phyloP scores from a whole-genome alignment of 495 filamentous ascomycete species.

The Tuber brumale region DNA sequence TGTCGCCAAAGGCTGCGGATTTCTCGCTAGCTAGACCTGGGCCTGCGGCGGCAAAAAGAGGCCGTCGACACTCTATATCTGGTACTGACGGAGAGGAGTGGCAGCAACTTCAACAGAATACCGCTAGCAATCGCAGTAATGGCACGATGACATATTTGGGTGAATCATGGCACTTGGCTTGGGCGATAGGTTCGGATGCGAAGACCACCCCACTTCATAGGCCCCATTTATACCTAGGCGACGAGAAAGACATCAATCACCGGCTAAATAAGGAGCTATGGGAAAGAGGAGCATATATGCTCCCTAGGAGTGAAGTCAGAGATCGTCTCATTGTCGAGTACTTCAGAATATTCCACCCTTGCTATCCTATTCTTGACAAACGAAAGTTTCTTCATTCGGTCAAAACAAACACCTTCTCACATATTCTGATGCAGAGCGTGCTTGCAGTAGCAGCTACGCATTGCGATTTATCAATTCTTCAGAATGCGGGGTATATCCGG shows the following conservation, averaged over 20 bases:
- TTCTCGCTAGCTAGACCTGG: neutral
- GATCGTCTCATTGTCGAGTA: constrained; percentile 22
- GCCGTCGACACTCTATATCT: constrained; percentile 17
- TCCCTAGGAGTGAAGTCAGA: constrained; percentile 18
- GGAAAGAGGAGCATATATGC: constrained; percentile 24
- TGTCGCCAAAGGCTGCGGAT: constrained; percentile 1
- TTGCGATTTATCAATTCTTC: constrained; percentile 24
- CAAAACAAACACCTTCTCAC: constrained; percentile 25
- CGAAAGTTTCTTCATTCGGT: constrained; percentile 12
- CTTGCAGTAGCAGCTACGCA: constrained; percentile 25
- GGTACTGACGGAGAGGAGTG: constrained; percentile 22
- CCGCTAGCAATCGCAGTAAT: constrained; percentile 12
- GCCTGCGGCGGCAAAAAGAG: neutral
- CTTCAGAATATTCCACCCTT: constrained; percentile 20
- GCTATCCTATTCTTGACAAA: constrained; percentile 19
- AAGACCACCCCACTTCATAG: constrained; percentile 15
- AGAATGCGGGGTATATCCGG: constrained; percentile 15
- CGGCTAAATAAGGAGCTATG: constrained; percentile 19
- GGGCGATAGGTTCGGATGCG: constrained; percentile 10
- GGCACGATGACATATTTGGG: constrained; percentile 25
- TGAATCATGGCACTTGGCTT: constrained; percentile 27
- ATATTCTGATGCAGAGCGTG: constrained; percentile 23
- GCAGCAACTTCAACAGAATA: constrained; percentile 16
- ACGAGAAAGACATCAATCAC: constrained; percentile 15
- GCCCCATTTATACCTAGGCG: constrained; percentile 13